phyloP scores from a whole-genome alignment of 2,329 filamentous ascomycete genomes.

The Rhexocercosporidium sp. region DNA sequence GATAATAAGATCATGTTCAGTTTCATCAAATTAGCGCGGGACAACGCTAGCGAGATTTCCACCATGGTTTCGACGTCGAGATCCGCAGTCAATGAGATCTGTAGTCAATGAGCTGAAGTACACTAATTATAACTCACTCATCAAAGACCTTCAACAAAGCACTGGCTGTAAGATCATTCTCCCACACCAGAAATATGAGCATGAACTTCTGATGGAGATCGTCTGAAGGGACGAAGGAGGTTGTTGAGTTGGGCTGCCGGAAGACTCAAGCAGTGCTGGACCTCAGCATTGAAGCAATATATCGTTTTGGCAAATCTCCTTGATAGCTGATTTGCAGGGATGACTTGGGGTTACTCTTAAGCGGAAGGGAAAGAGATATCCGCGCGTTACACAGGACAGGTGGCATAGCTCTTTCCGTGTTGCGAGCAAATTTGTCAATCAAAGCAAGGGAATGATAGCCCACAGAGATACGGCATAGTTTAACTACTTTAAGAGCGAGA shows the following conservation, averaged over 20 bases:
- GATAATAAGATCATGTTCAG: constrained; percentile 1
- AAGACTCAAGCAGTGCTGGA: background rate
- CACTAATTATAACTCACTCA: no score
- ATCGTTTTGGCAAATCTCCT: background rate
- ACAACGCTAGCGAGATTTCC: background rate
- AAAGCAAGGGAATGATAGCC: no score
- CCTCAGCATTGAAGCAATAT: background rate
- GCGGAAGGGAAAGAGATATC: background rate
- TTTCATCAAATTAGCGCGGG: background rate
- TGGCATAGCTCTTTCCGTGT: no score
- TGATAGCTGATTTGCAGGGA: background rate
- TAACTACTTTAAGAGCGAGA: no score
- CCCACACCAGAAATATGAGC: background rate
- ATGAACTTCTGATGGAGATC: background rate
- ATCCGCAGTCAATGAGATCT: background rate
- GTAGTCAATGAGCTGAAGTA: no score
- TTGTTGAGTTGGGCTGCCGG: background rate
- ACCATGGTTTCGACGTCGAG: background rate
- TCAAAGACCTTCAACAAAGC: background rate
- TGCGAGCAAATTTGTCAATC: no score
- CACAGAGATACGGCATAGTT: no score
- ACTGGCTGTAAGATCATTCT: background rate
- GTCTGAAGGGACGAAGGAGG: background rate
- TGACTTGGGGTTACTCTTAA: background rate
- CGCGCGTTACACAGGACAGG: no score